Percentiles rank a stretch among this genome's conserved stretches.
Conservation (phyloP, 148 eudicot species). For the Amaranthus cruentus region DNA sequence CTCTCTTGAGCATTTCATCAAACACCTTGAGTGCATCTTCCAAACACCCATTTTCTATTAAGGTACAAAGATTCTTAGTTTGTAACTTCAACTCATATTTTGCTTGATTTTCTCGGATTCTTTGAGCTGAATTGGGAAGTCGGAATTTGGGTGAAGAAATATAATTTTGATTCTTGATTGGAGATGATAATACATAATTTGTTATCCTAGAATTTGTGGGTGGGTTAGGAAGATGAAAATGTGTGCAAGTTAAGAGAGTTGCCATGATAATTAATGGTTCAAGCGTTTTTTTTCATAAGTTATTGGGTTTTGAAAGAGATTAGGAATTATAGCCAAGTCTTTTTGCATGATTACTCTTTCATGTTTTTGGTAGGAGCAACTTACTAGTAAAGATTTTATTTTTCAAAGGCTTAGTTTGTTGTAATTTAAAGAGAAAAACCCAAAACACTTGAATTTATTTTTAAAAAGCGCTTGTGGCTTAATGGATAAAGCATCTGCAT, state of each 20-base stretch:
- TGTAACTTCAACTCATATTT: conserved; percentile 17
- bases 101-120: not conserved
- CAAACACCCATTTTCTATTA: conserved; percentile 43
- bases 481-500: no score
- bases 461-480: no score
- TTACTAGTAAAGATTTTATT: no score
- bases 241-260: conserved; percentile 16
- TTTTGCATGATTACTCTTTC: not conserved
- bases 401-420: no score
- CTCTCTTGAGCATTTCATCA: conserved; percentile 46
- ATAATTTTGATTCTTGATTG: conserved; percentile 2
- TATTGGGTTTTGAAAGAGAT: not conserved
- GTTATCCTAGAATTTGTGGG: conserved; percentile 1
- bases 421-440: no score
- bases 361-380: not conserved
- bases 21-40: conserved; percentile 66
- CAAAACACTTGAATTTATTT: no score
- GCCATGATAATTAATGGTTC: conserved; percentile 17
- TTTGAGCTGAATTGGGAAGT: conserved; percentile 10
- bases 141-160: not conserved
- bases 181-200: not conserved
- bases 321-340: not conserved
- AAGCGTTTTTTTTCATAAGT: not conserved
- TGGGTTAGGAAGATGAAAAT: not conserved
- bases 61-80: conserved; percentile 11